A percentile compares a stretch with the other conserved stretches of the same genome.
These are phyloP conservation scores for Melampsora americana DNA, from an alignment of 1,284 basidiomycete species.

Conservation along the genomic window DNA sequence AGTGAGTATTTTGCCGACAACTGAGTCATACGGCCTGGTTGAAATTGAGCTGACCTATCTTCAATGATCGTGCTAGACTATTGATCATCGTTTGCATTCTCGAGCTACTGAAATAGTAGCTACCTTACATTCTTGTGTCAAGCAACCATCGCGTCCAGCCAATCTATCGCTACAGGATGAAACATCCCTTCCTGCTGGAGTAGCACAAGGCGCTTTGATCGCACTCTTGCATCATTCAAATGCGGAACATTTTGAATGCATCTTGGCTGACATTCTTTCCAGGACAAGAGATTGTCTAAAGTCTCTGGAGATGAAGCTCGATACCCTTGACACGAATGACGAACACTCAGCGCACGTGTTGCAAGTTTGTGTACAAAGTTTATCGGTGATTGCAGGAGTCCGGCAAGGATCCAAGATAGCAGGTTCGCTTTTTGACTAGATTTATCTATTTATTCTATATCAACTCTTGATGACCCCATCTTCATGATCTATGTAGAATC, in stretches of 20 bases:
- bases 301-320: not conserved
- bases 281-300: slow-evolving; percentile 12
- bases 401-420: slow-evolving; percentile 34
- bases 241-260: slow-evolving; percentile 21
- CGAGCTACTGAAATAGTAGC: slow-evolving; percentile 22
- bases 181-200: not conserved
- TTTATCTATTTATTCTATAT: not conserved
- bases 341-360: not conserved
- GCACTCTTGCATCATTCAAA: slow-evolving; percentile 38
- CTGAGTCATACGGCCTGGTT: not conserved
- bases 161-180: not conserved
- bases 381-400: slow-evolving; percentile 35
- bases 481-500: not conserved
- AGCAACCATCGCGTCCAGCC: slow-evolving; percentile 6
- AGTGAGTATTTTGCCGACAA: slow-evolving; percentile 6
- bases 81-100: slow-evolving; percentile 42
- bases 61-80: slow-evolving; percentile 4
- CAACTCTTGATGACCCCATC: not conserved
- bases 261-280: slow-evolving; percentile 17
- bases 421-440: not conserved
- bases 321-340: not conserved
- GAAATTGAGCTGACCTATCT: slow-evolving; percentile 4
- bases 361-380: slow-evolving; percentile 23
- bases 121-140: slow-evolving; percentile 15
- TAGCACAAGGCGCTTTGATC: slow-evolving; percentile 23